Percentiles rank a stretch among this genome's conserved stretches.
These are phyloP conservation scores for Ustilago trichophora DNA, from an alignment of 1,284 basidiomycete species.

Conservation along the genomic window DNA sequence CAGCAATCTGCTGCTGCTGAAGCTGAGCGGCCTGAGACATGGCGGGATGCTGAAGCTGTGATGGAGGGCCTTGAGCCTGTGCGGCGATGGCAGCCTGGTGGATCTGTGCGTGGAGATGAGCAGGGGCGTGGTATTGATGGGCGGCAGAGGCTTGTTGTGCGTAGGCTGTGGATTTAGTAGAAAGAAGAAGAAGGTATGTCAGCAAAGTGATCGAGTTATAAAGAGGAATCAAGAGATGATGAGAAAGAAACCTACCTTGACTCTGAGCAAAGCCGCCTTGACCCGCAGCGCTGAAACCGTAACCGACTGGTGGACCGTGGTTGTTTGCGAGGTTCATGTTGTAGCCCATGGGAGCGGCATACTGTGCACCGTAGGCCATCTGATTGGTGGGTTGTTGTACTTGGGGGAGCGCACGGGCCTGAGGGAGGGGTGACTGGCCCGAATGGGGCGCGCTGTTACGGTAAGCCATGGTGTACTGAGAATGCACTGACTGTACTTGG, in stretches of 20 bases:
- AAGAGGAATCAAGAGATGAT: not conserved
- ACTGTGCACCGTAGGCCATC: constrained; percentile 59
- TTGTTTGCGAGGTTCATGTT: constrained; percentile 38
- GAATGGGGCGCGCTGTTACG: constrained; percentile 36
- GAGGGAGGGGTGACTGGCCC: constrained; percentile 37
- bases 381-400: constrained; percentile 55
- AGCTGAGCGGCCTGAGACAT: constrained; percentile 58
- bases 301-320: constrained; percentile 37
- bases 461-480: constrained; percentile 30
- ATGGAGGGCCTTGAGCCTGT: constrained; percentile 59
- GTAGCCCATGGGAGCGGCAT: constrained; percentile 53
- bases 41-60: constrained; percentile 60
- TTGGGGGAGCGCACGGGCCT: constrained; percentile 44
- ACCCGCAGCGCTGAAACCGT: constrained; percentile 52
- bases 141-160: constrained; percentile 45
- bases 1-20: constrained; percentile 58
- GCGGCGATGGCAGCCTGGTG: constrained; percentile 58
- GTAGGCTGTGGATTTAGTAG: constrained; percentile 41
- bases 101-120: constrained; percentile 58
- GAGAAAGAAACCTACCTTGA: constrained; percentile 49
- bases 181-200: not conserved
- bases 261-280: constrained; percentile 61
- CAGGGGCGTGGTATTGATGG: constrained; percentile 38
- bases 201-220: not conserved
- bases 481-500: not conserved